Evolutionary conservation across 1,284 basidiomycete genomes (phyloP).

Genomic region (Entoloma clypeatum): DNA sequence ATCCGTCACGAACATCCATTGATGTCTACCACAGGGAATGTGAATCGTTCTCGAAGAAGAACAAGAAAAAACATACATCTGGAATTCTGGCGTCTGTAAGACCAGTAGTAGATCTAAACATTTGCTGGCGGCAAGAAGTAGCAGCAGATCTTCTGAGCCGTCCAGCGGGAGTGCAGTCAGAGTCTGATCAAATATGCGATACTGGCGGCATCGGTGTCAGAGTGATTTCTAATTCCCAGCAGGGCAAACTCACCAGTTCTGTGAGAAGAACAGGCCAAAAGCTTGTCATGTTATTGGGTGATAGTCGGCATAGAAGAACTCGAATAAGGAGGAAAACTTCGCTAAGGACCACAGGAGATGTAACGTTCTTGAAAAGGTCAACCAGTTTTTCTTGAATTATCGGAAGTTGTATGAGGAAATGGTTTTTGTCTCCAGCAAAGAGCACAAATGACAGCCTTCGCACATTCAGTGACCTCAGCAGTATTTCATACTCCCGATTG

Average conservation of each 20-base stretch:
- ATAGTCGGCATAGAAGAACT: conserved; percentile 88
- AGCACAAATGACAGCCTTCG: conserved; percentile 85
- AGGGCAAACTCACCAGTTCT: conserved; percentile 65
- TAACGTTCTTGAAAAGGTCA: conserved; percentile 80
- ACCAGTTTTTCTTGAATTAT: conserved; percentile 96
- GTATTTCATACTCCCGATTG: conserved; percentile 91
- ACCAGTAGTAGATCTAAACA: conserved; percentile 89
- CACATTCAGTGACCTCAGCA: conserved; percentile 84
- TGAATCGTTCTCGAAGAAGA: conserved; percentile 4
- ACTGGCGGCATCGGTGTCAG: conserved; percentile 38
- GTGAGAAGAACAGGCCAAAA: conserved; percentile 97
- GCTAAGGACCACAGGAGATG: conserved; percentile 84
- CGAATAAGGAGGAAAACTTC: conserved; percentile 95
- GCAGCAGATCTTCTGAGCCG: conserved; percentile 77
- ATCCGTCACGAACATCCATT: conserved; percentile 99
- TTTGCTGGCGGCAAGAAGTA: conserved; percentile 89
- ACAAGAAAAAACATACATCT: conserved; percentile 63
- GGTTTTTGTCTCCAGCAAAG: conserved; percentile 84
- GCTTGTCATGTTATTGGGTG: conserved; percentile 86
- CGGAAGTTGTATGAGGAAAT: conserved; percentile 87
- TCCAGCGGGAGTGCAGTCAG: conserved; percentile 63
- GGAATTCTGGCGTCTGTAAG: conserved; percentile 96
- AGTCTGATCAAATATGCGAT: conserved; percentile 72
- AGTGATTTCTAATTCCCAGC: neutral
- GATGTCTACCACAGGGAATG: conserved; percentile 60